Evolutionary conservation across 192 early-diverging fungal genomes (phyloP).

Genomic region (Backusella mclennaniae): DNA sequence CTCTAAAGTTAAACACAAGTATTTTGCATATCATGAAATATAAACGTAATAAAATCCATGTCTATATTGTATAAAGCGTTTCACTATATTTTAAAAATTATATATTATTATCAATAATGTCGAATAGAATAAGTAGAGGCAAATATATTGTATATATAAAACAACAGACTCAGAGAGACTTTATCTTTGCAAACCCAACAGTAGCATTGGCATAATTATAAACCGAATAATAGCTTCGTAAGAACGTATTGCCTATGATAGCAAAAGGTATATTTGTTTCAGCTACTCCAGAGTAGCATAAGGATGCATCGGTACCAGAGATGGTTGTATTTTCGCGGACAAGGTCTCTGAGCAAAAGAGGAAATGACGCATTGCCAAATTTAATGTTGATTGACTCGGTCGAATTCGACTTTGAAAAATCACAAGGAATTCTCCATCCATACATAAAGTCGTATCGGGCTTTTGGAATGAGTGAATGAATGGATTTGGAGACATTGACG

Average conservation of each 20-base stretch:
- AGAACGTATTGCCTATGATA: conserved; percentile 44
- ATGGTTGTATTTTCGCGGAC: conserved; percentile 1
- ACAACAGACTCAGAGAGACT: background rate
- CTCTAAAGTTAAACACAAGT: background rate
- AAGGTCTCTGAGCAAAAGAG: conserved; percentile 30
- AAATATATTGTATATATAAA: no score
- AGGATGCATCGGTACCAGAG: background rate
- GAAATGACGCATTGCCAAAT: conserved; percentile 24
- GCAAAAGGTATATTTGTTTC: conserved; percentile 7
- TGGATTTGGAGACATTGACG: conserved; percentile 19
- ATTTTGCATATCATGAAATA: background rate
- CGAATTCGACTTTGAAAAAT: background rate
- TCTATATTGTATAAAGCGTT: no score
- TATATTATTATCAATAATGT: no score
- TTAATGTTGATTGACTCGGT: background rate
- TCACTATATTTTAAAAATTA: no score
- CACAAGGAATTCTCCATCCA: conserved; percentile 43
- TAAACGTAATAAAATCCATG: background rate
- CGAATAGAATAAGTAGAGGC: background rate
- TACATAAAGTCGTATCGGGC: conserved; percentile 8
- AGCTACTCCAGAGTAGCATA: conserved; percentile 31
- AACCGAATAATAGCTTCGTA: conserved; percentile 49
- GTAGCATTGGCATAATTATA: conserved; percentile 41
- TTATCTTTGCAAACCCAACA: conserved; percentile 40
- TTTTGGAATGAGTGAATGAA: conserved; percentile 42